Evolutionary conservation across 352 stramenopile genomes (phyloP).

Genomic region (Phytophthora sojae): DNA sequence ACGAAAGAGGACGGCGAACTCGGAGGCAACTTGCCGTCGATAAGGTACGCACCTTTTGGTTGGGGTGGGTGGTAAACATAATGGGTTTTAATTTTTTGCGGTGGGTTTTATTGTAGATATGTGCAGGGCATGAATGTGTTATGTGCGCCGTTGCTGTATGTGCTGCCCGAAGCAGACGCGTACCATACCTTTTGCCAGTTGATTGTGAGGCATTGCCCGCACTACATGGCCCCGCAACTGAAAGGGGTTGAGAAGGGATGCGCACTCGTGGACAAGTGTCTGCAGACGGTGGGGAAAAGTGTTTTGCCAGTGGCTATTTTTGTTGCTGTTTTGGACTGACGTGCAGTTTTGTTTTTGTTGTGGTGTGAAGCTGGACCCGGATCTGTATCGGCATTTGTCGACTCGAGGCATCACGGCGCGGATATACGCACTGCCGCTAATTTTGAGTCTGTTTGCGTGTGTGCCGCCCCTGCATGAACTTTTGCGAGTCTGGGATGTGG

Average conservation of each 20-base stretch:
- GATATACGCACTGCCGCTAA: constrained; percentile 90
- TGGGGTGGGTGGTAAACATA: background rate
- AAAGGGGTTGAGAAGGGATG: constrained; percentile 85
- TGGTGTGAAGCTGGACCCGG: constrained; percentile 67
- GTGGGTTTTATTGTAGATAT: constrained; percentile 52
- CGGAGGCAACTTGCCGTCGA: constrained; percentile 50
- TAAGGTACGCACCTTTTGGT: constrained; percentile 35
- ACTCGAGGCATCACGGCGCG: constrained; percentile 76
- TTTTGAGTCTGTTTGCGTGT: constrained; percentile 92
- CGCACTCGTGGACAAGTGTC: constrained; percentile 83
- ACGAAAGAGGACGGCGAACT: constrained; percentile 30
- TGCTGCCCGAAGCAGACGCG: constrained; percentile 91
- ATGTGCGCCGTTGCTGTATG: constrained; percentile 91
- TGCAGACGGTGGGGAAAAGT: constrained; percentile 57
- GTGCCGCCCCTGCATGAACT: constrained; percentile 89
- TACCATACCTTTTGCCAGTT: constrained; percentile 92
- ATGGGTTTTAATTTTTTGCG: constrained; percentile 1
- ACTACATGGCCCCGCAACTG: constrained; percentile 91
- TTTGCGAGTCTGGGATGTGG: constrained; percentile 92
- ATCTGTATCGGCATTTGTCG: constrained; percentile 84
- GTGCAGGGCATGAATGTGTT: constrained; percentile 95
- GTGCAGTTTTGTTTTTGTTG: background rate
- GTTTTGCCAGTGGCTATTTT: no score
- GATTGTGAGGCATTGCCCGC: constrained; percentile 88
- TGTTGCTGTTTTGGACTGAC: background rate